Percentiles rank a stretch among this genome's conserved stretches.
phyloP scores from a whole-genome alignment of 768 basidiomycete genomes.

The Russula olivacea region DNA sequence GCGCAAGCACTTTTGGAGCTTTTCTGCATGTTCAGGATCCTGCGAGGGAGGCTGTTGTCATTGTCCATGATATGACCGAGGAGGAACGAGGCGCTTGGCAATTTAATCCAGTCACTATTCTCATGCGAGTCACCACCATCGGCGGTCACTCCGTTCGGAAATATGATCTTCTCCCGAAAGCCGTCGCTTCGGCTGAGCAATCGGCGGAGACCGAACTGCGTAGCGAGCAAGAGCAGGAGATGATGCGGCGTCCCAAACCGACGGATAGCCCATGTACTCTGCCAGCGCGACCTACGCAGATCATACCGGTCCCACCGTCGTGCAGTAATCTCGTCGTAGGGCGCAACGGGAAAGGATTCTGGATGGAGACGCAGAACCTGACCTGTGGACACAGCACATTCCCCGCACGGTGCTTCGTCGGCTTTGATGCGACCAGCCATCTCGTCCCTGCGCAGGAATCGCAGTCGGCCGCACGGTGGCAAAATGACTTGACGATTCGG shows the following conservation, averaged over 20 bases:
- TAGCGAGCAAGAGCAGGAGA: constrained; percentile 1
- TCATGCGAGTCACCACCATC: constrained; percentile 27
- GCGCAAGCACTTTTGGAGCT: constrained; percentile 14
- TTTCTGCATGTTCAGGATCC: constrained; percentile 26
- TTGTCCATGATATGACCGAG: constrained; percentile 24
- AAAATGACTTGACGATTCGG: constrained; percentile 27
- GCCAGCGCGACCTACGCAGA: constrained; percentile 27
- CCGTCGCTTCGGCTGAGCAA: constrained; percentile 1
- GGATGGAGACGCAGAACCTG: constrained; percentile 35
- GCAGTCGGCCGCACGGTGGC: constrained; percentile 13
- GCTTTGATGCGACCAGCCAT: constrained; percentile 29
- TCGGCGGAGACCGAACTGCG: constrained; percentile 3
- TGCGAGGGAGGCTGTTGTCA: constrained; percentile 30
- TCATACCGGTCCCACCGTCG: constrained; percentile 30
- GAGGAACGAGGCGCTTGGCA: constrained; percentile 30
- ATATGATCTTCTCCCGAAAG: constrained; percentile 31
- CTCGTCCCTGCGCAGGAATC: constrained; percentile 14
- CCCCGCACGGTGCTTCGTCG: constrained; percentile 33
- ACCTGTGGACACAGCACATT: constrained; percentile 28
- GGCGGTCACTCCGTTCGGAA: constrained; percentile 30
- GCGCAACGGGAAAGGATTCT: constrained; percentile 34
- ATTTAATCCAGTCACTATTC: constrained; percentile 32
- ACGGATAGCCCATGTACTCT: constrained; percentile 29
- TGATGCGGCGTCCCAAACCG: background rate
- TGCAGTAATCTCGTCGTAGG: constrained; percentile 29